Evolutionary conservation across 129 eudicot species (phyloP), one percentile per base, ranked within the genome.

Genomic region (Arctium lappa): DNA sequence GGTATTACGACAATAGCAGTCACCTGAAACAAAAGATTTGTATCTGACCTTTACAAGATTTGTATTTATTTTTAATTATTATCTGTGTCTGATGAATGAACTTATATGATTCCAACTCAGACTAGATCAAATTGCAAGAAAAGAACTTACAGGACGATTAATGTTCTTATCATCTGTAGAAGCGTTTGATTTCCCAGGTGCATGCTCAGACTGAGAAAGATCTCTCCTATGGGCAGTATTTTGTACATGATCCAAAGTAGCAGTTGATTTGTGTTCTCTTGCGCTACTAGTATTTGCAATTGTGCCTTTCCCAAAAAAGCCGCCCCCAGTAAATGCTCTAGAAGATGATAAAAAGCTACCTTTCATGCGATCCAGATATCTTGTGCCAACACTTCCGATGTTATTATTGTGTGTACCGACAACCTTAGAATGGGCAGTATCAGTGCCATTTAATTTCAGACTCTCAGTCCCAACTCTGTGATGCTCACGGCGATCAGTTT

Each of bases 311-410:
- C 97, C 93, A 70, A 92, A 95, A 79, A 91, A 91, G n/a, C 91
- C 89, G 73, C 91, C 90, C 22, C 97, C 94, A 76, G 96, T 82
- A 76, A 92, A 86, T 56, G 97, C 94, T 87, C 94, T 84, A 73
- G 98, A 94, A 71, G 98, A 94, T 22, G 98, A 89, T 37, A 92
- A 82, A 36, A 92, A 46, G 36, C 90, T 94, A 36, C 98, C 98
- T 88, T 81, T 91, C 92, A 92, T 90, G 22, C 97, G 90, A 86
- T 94, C 98, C 50, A 94, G 75, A 85, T 94, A 94, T 80, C 96
- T 87, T 16, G 91, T 68, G 68, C 98, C 97, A 69, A 86, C 96
- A 86, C 83, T 86, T 74, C 90, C 97, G 37, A 83, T 86, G 82
- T 65, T 88, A 70, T 80, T 78, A 88, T 44, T 90, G 79, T 86